Conservation (phyloP, 2,329 filamentous ascomycete species). For the Ceratocystis alfenasii region DNA sequence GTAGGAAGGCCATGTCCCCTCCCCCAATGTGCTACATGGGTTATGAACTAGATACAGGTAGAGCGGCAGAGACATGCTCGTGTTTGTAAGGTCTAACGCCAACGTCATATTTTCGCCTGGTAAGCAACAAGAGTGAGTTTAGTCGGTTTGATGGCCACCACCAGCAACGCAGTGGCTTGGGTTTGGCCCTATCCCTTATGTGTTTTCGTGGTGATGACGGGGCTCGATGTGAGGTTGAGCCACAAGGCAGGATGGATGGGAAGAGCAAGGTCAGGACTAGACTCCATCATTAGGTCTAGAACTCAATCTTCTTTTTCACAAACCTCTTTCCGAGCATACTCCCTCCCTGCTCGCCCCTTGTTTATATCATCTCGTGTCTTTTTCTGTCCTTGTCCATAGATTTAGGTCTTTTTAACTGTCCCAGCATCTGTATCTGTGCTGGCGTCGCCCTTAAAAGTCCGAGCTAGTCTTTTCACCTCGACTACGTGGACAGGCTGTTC, state of each 20-base stretch:
- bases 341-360: neutral
- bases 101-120: no score
- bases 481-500: conserved; percentile 3
- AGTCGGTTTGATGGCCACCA: neutral
- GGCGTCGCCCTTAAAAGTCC: conserved; percentile 1
- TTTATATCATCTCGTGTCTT: neutral
- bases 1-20: neutral
- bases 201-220: neutral
- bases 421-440: neutral
- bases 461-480: conserved; percentile 3
- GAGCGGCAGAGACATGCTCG: no score
- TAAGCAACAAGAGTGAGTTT: no score
- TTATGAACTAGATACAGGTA: no score
- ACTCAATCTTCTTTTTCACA: neutral
- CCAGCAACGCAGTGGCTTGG: neutral
- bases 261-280: neutral
- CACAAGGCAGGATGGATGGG: neutral
- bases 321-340: neutral
- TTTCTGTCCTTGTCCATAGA: neutral
- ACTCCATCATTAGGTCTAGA: neutral
- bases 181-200: neutral
- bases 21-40: no score
- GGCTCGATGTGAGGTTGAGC: neutral
- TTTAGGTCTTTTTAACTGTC: neutral
- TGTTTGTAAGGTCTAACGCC: no score